Base-by-base conservation (phyloP, 2,329 filamentous ascomycete species). In the Moelleriella libera region DNA sequence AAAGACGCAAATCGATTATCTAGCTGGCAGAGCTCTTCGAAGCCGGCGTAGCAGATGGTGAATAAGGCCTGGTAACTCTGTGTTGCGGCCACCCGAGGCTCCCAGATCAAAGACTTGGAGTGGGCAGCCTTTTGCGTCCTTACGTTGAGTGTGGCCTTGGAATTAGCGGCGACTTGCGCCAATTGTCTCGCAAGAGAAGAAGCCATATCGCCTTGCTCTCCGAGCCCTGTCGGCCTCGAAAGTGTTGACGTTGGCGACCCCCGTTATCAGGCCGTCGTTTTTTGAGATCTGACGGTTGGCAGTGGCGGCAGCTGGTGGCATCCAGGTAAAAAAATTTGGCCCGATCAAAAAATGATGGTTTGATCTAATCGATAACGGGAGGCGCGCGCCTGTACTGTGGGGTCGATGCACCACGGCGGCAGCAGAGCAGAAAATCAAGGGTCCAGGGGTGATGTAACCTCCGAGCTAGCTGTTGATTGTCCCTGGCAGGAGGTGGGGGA, bases 71-170 rank as follows among this genome's bases (percentile, higher is more conserved):
- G 86, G 64, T 90, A 95, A 58, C 83, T 92, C 69, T 99, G 92
- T 12, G 81, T 82, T 5, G 85, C 83, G 45, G 92, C 92, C 56
- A 90, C 75, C 60, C 82, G 80, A 50, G 85, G 77, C 57, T 95
- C 89, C 70, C 94, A 98, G 50, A 99, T 86, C 51, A 99, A 71
- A 47, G 92, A 98, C 66, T 96, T 90, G 54, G 87, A 87, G 68
- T 98, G 92, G 52, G 87, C 81, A 51, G 85, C 80, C 66, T 88
- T 90, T 69, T 96, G 88, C 58, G 89, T 87, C 68, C 94, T 95
- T 57, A 95, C 76, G 63, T 97, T 87, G 59, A 97, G 78, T 56
- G 90, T 84, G 62, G 89, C 83, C 57, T 89, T 94, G 58, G 88
- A 94, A 60, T 85, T 86, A 55, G 85, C 82, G 57, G 89, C 87